Base-by-base conservation (phyloP, 805 yeast genomes). In the Cyberlindnera euphorbiiphila region DNA sequence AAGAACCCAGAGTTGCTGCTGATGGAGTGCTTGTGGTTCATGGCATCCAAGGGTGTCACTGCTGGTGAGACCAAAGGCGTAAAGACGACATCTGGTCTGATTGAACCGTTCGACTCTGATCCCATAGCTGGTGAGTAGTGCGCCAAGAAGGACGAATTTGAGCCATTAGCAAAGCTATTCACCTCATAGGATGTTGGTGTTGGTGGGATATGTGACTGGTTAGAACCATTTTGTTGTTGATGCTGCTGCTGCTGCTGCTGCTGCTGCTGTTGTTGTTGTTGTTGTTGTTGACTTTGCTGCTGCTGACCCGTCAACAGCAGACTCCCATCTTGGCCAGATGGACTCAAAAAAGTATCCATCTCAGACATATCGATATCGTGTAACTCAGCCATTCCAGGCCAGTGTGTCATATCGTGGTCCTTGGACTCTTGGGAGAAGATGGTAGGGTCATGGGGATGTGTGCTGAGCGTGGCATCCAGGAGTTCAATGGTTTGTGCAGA, bases 61-160 rank as follows among this genome's bases (percentile, higher is more conserved):
- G 84, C 80, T 0, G 94, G 94, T 2, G 89, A 81, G 2, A 81
- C 74, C 43, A 84, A 65, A 1, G 94, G 93, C 1, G 93, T 84
- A 59, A 81, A 84, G 5, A 74, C 74, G 34, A 74, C 75, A 42
- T 76, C 81, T 1, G 81, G 78, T 29, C 77, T 60, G 2, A 75
- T 67, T 9, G 54, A 47, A 10, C 37, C 43, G 3, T 38, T 37
- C 6, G 35, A 9, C 11, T 29, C 41, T 6, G 27, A 32, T 14
- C 49, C 45, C 13, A 46, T 18, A 4, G 35, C 32, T 13, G 54
- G 54, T 10, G 54, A 50, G 26, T 47, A 51, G 20, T 28, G 42
- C 21, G 40, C 42, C 27, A 41, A 24, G 18, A 42, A 46, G 1
- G 41, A 20, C 4, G 50, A 29, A n/a, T 23, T 29, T 5, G 38